Conservation (phyloP, 352 stramenopile species). For the Globisporangium cederbergense region DNA sequence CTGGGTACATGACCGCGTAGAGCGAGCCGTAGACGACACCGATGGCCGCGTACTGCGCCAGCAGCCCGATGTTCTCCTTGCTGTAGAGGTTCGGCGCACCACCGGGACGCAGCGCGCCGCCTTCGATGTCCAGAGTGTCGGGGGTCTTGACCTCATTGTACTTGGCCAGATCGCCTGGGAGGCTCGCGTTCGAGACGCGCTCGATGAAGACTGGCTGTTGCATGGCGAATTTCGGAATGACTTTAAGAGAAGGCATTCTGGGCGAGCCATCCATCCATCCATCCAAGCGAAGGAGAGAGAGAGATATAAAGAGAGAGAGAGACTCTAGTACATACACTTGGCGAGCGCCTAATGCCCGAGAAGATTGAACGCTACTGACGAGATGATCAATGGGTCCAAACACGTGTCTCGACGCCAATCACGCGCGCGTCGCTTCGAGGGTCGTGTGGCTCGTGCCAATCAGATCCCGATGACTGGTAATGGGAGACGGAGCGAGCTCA, state of each 20-base stretch:
- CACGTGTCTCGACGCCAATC: constrained; percentile 3
- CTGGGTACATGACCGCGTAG: constrained; percentile 41
- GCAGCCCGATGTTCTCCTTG: constrained; percentile 41
- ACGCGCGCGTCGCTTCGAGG: not conserved
- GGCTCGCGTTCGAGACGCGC: constrained; percentile 19
- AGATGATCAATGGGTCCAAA: not conserved
- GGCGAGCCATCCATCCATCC: too few relatives aligned
- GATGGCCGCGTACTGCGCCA: constrained; percentile 46
- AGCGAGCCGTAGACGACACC: constrained; percentile 49
- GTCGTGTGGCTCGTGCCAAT: constrained; percentile 11
- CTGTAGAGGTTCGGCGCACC: constrained; percentile 26
- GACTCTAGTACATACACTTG: too few relatives aligned
- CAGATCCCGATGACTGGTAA: not conserved
- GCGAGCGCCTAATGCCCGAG: not conserved
- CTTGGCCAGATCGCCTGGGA: not conserved
- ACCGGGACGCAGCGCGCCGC: constrained; percentile 39
- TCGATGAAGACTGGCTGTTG: constrained; percentile 21
- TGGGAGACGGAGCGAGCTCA: not conserved
- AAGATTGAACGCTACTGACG: not conserved
- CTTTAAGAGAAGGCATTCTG: too few relatives aligned
- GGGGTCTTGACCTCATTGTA: constrained; percentile 28
- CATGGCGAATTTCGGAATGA: constrained; percentile 15
- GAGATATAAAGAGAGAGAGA: too few relatives aligned
- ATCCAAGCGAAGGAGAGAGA: too few relatives aligned
- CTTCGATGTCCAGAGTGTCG: constrained; percentile 22